Evolutionary conservation across 306 rosid genomes (phyloP).

Genomic region (Quercus cerris): DNA sequence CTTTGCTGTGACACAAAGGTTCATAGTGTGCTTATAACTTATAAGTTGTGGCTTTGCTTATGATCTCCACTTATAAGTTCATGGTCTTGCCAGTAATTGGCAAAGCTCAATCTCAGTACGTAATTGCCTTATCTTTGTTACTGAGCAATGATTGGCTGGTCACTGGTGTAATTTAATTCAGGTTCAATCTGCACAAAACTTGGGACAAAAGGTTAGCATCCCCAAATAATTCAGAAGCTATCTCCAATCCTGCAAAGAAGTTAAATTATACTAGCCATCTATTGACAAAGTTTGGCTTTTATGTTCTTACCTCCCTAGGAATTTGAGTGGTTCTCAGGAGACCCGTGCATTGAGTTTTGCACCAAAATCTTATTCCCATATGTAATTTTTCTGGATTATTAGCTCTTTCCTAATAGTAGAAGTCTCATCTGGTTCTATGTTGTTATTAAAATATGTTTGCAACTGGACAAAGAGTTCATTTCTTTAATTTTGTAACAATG

Average conservation of each 20-base stretch:
- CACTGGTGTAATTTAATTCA: too few species aligned
- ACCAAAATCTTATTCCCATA: neutral
- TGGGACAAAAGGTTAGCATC: neutral
- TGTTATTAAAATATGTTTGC: neutral
- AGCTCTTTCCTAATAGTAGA: neutral
- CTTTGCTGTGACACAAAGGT: neutral
- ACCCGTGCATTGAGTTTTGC: neutral
- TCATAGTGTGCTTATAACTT: too few species aligned
- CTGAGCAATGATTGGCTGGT: too few species aligned
- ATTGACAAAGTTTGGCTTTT: neutral
- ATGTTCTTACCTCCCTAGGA: neutral
- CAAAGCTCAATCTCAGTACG: too few species aligned
- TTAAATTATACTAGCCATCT: neutral
- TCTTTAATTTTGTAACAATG: neutral
- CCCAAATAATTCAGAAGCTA: neutral
- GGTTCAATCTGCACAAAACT: neutral
- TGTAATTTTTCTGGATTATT: neutral
- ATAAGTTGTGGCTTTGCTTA: too few species aligned
- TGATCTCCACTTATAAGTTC: too few species aligned
- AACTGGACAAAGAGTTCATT: conserved; percentile 13
- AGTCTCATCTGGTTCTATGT: conserved; percentile 9
- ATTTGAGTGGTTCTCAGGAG: neutral
- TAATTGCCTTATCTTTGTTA: too few species aligned
- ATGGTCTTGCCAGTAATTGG: too few species aligned
- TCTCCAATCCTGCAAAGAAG: neutral